These are phyloP conservation scores for Raffaelea ambrosiae DNA, from an alignment of 2,329 filamentous ascomycete genomes.

Conservation along the genomic window DNA sequence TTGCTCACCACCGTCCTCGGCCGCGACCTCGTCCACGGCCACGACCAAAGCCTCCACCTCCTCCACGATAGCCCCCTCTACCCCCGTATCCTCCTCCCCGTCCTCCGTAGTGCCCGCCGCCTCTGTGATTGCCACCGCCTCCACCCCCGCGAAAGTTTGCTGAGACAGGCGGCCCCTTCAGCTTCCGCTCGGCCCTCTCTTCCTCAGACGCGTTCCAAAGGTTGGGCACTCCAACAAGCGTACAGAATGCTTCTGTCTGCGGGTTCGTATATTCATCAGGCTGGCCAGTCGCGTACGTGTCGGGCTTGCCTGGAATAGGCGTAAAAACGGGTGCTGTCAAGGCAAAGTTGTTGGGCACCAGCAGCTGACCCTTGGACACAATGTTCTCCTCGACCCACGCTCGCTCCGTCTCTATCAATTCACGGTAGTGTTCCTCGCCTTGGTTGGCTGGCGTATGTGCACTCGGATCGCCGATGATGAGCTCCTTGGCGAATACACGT, in stretches of 20 bases:
- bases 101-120: not conserved
- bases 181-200: conserved; percentile 53
- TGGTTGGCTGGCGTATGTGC: conserved; percentile 45
- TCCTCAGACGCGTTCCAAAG: conserved; percentile 64
- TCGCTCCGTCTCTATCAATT: conserved; percentile 60
- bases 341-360: conserved; percentile 70
- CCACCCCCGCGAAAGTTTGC: conserved; percentile 24
- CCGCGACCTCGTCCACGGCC: conserved; percentile 16
- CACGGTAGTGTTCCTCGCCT: conserved; percentile 60
- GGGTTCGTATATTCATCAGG: conserved; percentile 79
- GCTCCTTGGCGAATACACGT: conserved; percentile 62
- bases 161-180: conserved; percentile 44
- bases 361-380: conserved; percentile 50
- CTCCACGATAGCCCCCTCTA: conserved; percentile 20
- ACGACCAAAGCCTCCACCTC: conserved; percentile 29
- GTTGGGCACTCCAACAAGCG: conserved; percentile 68
- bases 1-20: conserved; percentile 8
- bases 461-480: conserved; percentile 53
- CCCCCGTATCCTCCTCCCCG: not conserved
- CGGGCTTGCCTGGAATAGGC: conserved; percentile 32
- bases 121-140: conserved; percentile 10
- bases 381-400: conserved; percentile 77
- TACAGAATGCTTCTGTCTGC: conserved; percentile 77
- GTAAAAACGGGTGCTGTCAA: conserved; percentile 67
- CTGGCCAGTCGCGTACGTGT: conserved; percentile 40